Evolutionary conservation across 352 stramenopile species (phyloP), one percentile per base, ranked within the genome.

Genomic region (Albugo laibachii): DNA sequence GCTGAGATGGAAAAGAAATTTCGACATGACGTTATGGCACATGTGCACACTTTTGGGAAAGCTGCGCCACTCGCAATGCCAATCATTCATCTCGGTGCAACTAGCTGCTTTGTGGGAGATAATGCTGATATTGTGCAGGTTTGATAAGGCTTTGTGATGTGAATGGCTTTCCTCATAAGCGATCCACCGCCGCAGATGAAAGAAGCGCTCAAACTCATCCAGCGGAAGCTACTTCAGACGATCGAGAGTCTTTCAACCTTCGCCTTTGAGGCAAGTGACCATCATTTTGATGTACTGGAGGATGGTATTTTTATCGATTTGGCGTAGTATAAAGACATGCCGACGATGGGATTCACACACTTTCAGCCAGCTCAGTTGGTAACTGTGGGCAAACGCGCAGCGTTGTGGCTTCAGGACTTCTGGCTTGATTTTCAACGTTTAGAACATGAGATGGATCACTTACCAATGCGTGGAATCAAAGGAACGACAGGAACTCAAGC

Each of bases 11-110:
- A 99, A 64, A 84, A 86, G 47, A 95, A 98, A 61, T 97, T 98
- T 61, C 87, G 95, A 52, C 95, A 99, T 68, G 95, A 99, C 61
- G 95, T 99, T 47, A 99, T 99, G 95, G 92, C 91, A 11, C 95
- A 99, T 61, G 92, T 99, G 35, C 94, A 99, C 66, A 80, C 94
- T 19, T 99, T 97, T 68, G 95, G 95, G 53, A 93, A 97, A 59
- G 85, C 80, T 20, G 95, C 88, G 47, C 93, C 94, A 2, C 67
- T 83, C 35, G 95, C 94, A 6, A 98, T 97, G 89, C 92, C 92
- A 36, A 98, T 99, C 52, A 98, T 99, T 66, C 94, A 99, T 76
- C 58, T 99, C 27, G 95, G 94, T 39, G 95, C 95, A 14, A 99
- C 94, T 31, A 96, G 78, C 40, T 99, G 94, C 69, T 99, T 95